A percentile compares a stretch with the other conserved stretches of the same genome.
These are phyloP conservation scores for Rhexocercosporidium sp. DNA, from an alignment of 2,329 filamentous ascomycete genomes.

Conservation along the genomic window DNA sequence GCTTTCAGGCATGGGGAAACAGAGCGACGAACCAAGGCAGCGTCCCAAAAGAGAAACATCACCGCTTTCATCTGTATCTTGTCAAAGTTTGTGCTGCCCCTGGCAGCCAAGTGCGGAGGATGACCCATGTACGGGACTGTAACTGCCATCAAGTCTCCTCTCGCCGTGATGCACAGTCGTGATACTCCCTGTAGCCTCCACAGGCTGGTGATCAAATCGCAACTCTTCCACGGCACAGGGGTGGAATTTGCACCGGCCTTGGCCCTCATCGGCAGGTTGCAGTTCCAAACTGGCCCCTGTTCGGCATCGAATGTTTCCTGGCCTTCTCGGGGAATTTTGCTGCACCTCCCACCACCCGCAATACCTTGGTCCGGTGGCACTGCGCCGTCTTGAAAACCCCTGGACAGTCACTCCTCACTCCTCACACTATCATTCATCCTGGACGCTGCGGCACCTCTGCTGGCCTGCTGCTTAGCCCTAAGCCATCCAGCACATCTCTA, in stretches of 20 bases:
- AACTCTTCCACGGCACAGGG: conserved; percentile 26
- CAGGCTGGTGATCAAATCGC: conserved; percentile 29
- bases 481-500: not conserved
- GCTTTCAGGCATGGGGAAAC: not conserved
- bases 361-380: not conserved
- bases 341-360: conserved; percentile 7
- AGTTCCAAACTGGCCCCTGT: conserved; percentile 31
- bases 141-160: not conserved
- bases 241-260: not conserved
- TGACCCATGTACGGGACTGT: not conserved
- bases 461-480: conserved; percentile 1
- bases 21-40: not conserved
- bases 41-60: not conserved
- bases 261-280: conserved; percentile 29
- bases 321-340: conserved; percentile 31
- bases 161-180: not conserved
- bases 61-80: conserved; percentile 11
- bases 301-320: conserved; percentile 35
- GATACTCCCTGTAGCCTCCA: not conserved
- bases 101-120: not conserved
- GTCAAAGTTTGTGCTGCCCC: not conserved
- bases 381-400: not conserved
- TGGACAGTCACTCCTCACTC: too few species aligned
- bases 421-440: too few species aligned
- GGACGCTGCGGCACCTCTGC: conserved; percentile 4